A percentile compares a stretch with the other conserved stretches of the same genome.
These are phyloP conservation scores for Neurospora sublineolata DNA, from an alignment of 495 filamentous ascomycete species.

Conservation along the genomic window DNA sequence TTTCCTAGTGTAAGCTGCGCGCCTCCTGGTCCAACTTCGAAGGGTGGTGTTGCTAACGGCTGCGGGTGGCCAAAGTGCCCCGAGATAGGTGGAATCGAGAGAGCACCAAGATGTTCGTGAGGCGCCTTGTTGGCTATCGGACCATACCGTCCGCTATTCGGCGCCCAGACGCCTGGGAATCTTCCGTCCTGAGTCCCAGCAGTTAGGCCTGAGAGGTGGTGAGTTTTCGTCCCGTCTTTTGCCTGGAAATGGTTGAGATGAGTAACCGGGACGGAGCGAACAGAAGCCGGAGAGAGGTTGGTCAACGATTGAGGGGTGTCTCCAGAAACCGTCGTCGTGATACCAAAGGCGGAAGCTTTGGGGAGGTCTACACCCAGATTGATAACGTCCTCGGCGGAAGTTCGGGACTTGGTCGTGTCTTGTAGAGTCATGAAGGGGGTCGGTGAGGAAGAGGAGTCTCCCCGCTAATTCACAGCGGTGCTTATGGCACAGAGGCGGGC, in stretches of 20 bases:
- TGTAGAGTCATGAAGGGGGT: slow-evolving; percentile 15
- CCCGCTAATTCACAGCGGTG: background rate
- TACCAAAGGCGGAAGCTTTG: background rate
- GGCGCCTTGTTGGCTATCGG: slow-evolving; percentile 5
- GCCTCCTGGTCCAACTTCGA: background rate
- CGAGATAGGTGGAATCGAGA: background rate
- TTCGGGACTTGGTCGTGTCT: slow-evolving; percentile 3
- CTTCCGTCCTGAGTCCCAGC: background rate
- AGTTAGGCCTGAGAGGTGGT: background rate
- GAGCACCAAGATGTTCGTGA: background rate
- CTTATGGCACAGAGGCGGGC: background rate
- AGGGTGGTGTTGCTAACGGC: background rate
- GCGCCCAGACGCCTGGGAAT: slow-evolving; percentile 2
- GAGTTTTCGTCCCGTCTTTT: background rate
- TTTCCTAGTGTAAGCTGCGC: slow-evolving; percentile 5
- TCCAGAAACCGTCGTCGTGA: background rate
- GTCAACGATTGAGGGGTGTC: background rate
- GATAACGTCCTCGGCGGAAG: slow-evolving; percentile 5
- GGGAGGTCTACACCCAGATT: slow-evolving; percentile 2
- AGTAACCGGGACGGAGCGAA: slow-evolving; percentile 5
- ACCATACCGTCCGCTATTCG: slow-evolving; percentile 17
- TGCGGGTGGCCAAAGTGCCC: background rate
- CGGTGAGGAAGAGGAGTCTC: background rate
- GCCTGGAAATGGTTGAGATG: background rate
- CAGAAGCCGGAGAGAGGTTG: slow-evolving; percentile 5